These are phyloP conservation scores for Pleomassaria siparia DNA, from an alignment of 2,329 filamentous ascomycete genomes.

Conservation along the genomic window DNA sequence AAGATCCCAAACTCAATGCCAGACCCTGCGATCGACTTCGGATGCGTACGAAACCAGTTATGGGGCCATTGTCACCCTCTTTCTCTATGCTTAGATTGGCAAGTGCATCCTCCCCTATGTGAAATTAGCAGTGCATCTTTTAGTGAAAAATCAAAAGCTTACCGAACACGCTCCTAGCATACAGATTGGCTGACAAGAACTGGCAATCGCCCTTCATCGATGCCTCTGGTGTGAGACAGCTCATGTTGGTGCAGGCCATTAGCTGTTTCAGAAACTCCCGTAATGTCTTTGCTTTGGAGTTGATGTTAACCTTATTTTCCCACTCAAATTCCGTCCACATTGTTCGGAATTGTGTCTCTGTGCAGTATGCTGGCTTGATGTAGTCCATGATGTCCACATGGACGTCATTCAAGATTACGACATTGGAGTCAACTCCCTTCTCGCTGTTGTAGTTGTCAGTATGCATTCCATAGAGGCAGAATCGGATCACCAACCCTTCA, in stretches of 20 bases:
- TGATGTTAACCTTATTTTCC: constrained; percentile 99
- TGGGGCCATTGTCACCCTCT: constrained; percentile 90
- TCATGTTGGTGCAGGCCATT: constrained; percentile 99
- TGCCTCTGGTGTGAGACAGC: constrained; percentile 92
- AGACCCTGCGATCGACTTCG: constrained; percentile 94
- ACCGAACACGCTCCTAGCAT: constrained; percentile 97
- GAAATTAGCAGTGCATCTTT: constrained; percentile 8
- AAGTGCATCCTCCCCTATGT: constrained; percentile 89
- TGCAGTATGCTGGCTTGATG: constrained; percentile 94
- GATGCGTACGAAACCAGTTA: constrained; percentile 97
- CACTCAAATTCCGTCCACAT: constrained; percentile 99
- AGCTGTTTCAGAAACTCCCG: constrained; percentile 90
- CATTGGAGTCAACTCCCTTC: constrained; percentile 66
- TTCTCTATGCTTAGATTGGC: constrained; percentile 98
- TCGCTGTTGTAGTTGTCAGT: constrained; percentile 69
- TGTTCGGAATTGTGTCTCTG: constrained; percentile 97
- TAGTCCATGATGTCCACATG: constrained; percentile 99
- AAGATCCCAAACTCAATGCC: constrained; percentile 85
- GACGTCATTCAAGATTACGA: constrained; percentile 96
- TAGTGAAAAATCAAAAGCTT: constrained; percentile 47
- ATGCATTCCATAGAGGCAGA: neutral
- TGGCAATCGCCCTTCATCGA: constrained; percentile 97
- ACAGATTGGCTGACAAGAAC: constrained; percentile 95
- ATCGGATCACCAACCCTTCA: constrained; percentile 61
- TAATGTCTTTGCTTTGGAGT: constrained; percentile 90